Evolutionary conservation across 2,329 filamentous ascomycete genomes (phyloP).

Genomic region (Elsinoe fawcettii): DNA sequence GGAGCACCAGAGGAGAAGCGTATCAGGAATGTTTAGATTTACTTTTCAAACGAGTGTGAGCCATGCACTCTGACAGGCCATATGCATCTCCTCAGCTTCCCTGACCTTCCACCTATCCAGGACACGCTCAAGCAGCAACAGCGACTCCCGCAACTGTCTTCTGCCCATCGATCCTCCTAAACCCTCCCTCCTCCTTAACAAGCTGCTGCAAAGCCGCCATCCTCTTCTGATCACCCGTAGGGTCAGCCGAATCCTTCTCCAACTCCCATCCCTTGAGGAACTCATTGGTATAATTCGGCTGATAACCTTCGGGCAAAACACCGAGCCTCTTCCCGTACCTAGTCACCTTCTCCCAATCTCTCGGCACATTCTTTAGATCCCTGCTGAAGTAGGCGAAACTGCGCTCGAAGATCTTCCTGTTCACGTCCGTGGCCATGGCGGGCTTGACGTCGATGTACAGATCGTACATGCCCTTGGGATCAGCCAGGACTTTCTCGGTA

Average conservation of each 20-base stretch:
- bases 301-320: conserved; percentile 55
- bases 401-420: conserved; percentile 73
- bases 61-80: neutral
- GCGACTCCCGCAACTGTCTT: neutral
- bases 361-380: conserved; percentile 64
- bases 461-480: conserved; percentile 56
- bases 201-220: conserved; percentile 63
- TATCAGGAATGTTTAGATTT: neutral
- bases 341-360: conserved; percentile 73
- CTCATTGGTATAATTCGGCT: conserved; percentile 67
- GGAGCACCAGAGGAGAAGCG: too few relatives aligned
- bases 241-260: conserved; percentile 58
- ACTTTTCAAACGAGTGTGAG: neutral
- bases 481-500: conserved; percentile 61
- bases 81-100: neutral
- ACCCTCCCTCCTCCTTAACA: conserved; percentile 59
- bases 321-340: conserved; percentile 66
- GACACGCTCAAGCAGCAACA: neutral
- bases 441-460: conserved; percentile 68
- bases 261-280: conserved; percentile 57
- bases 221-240: conserved; percentile 64
- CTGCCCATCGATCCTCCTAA: conserved; percentile 29
- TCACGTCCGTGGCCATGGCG: conserved; percentile 58
- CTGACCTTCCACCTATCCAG: neutral
- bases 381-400: conserved; percentile 69